Conservation (phyloP, 768 basidiomycete genomes). For the Phaeolepiota aurea region DNA sequence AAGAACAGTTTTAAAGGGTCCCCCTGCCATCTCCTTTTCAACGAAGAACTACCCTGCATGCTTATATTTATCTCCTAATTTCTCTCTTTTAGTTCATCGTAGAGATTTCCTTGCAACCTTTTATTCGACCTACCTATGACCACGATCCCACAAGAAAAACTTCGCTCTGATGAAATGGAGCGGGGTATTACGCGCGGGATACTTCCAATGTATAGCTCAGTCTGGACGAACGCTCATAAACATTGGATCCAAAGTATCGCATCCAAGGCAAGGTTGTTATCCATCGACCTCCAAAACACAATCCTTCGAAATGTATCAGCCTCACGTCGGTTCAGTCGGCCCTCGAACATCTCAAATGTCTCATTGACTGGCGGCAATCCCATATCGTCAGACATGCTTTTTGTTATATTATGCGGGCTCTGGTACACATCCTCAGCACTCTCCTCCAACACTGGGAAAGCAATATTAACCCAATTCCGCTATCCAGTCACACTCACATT, state of each 20-base stretch:
- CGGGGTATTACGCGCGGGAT: slow-evolving; percentile 22
- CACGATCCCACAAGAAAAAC: slow-evolving; percentile 14
- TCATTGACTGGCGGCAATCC: slow-evolving; percentile 20
- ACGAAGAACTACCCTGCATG: not conserved
- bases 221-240: slow-evolving; percentile 21
- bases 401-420: slow-evolving; percentile 75
- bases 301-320: slow-evolving; percentile 4
- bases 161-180: slow-evolving; percentile 13
- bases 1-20: too few species aligned
- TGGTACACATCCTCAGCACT: slow-evolving; percentile 95
- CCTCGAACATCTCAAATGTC: slow-evolving; percentile 14
- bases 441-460: slow-evolving; percentile 94
- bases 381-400: slow-evolving; percentile 33
- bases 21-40: not conserved
- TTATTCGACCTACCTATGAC: slow-evolving; percentile 20
- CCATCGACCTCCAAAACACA: not conserved
- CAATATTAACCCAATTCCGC: slow-evolving; percentile 85
- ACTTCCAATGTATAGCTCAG: slow-evolving; percentile 20
- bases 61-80: slow-evolving; percentile 10
- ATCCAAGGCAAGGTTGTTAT: slow-evolving; percentile 3
- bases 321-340: slow-evolving; percentile 17
- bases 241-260: slow-evolving; percentile 19
- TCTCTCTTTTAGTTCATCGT: not conserved
- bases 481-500: slow-evolving; percentile 97
- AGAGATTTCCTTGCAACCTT: not conserved